These are phyloP conservation scores for Aspergillus fumigatiaffinis DNA, from an alignment of 2,329 filamentous ascomycete genomes.

Conservation along the genomic window DNA sequence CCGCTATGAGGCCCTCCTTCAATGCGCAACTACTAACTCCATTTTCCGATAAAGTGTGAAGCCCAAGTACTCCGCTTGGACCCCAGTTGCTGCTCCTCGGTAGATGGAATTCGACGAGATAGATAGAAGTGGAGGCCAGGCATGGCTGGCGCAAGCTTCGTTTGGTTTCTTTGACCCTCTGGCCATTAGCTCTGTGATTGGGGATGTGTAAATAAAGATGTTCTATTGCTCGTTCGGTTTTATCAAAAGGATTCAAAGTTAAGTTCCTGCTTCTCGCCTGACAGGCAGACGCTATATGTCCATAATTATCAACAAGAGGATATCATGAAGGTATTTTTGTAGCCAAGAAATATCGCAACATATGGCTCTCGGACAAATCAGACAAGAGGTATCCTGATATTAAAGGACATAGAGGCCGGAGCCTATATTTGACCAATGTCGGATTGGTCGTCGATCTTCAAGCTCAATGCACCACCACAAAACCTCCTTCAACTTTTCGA, in stretches of 20 bases:
- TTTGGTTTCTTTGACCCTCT: conserved; percentile 1
- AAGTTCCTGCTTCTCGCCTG: neutral
- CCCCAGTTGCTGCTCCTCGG: conserved; percentile 33
- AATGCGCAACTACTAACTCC: conserved; percentile 4
- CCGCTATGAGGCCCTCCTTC: neutral
- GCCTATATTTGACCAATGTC: conserved; percentile 71
- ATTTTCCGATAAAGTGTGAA: conserved; percentile 20
- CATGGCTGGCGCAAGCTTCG: neutral
- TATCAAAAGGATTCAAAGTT: neutral
- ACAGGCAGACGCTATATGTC: neutral
- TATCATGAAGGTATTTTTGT: conserved; percentile 27
- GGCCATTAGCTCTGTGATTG: conserved; percentile 7
- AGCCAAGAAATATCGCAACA: conserved; percentile 11
- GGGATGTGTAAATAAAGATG: conserved; percentile 36
- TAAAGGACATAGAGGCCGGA: conserved; percentile 63
- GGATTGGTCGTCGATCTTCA: conserved; percentile 76
- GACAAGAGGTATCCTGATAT: conserved; percentile 7
- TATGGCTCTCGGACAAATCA: conserved; percentile 2
- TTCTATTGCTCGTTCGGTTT: conserved; percentile 23
- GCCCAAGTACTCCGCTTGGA: conserved; percentile 35
- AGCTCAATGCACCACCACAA: conserved; percentile 98
- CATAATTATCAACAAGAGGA: conserved; percentile 10
- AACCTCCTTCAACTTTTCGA: conserved; percentile 84
- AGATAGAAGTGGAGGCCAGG: neutral
- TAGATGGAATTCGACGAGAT: conserved; percentile 17